Conservation (phyloP, 1,284 basidiomycete genomes). For the Ustanciosporium gigantosporum region DNA sequence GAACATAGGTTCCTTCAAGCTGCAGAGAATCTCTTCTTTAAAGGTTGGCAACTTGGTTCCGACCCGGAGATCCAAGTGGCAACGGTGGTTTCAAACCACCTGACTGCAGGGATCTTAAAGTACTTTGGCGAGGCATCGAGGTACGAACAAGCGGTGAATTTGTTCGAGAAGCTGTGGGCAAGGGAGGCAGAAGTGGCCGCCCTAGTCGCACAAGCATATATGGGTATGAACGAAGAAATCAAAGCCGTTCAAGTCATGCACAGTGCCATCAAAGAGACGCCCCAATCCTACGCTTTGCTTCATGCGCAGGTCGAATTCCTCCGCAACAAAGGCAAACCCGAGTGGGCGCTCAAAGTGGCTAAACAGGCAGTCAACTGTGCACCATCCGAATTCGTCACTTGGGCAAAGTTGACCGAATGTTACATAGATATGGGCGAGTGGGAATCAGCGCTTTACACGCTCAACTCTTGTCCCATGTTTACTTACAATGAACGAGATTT, state of each 20-base stretch:
- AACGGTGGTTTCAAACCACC: constrained; percentile 93
- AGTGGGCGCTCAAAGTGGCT: constrained; percentile 91
- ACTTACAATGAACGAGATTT: constrained; percentile 96
- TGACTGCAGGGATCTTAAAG: constrained; percentile 91
- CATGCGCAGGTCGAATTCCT: constrained; percentile 94
- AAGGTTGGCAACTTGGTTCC: constrained; percentile 97
- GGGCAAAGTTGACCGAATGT: constrained; percentile 94
- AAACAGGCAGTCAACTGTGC: constrained; percentile 93
- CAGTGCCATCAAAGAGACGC: constrained; percentile 77
- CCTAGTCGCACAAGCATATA: constrained; percentile 83
- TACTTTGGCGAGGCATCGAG: constrained; percentile 93
- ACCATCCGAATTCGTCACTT: constrained; percentile 95
- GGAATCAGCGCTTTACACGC: constrained; percentile 82
- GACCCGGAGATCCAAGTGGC: constrained; percentile 99
- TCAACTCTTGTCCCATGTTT: constrained; percentile 99
- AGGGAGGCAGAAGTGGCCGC: constrained; percentile 88
- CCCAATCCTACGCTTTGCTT: constrained; percentile 89
- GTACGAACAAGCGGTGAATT: constrained; percentile 82
- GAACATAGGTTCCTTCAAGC: constrained; percentile 89
- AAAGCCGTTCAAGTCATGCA: constrained; percentile 95
- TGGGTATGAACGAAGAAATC: constrained; percentile 97
- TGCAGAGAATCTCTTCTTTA: constrained; percentile 85
- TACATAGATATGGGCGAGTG: constrained; percentile 88
- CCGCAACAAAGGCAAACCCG: constrained; percentile 70
- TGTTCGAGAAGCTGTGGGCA: constrained; percentile 87